Evolutionary conservation across 169 alveolate genomes (phyloP), one percentile per base, ranked within the genome.

Genomic region (Babesia bigemina): DNA sequence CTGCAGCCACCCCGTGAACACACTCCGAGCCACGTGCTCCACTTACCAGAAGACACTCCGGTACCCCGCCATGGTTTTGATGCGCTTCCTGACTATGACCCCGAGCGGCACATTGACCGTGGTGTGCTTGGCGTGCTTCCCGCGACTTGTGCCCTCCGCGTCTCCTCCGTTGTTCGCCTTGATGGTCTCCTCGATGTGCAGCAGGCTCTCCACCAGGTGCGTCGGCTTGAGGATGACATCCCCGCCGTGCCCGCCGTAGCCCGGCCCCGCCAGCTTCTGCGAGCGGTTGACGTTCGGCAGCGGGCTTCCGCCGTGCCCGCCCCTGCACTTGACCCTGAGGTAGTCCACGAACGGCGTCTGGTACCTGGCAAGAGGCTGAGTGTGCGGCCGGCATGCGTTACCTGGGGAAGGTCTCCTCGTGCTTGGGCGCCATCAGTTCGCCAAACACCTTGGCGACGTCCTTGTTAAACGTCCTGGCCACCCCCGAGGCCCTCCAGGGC

Each of bases 181-280:
- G 42, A 90, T 61, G n/a, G 62, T 69, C 28, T 84, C 86, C 66
- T 85, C 91, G 4, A 90, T 69, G 81, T 86, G 88, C 26, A 90
- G 86, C 55, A 90, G 86, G 53, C 85, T 90, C 24, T 76, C 83
- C 16, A 90, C 87, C 29, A 85, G 78, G 53, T 79, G 91, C 52
- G 91, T 83, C 44, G 92, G 71, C 69, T 84, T 86, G 21, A 90
- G 59, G 19, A 82, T 76, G 24, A 90, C 86, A 72, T 79, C 84
- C 17, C 94, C 94, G 4, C 94, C 94, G 57, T 90, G 94, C 22
- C 94, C 94, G 21, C 94, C 94, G 57, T 90, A 90, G 24, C 94
- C 94, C 57, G 91, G 92, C 9, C 94, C 94, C 36, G 82, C 75
- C 33, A 90, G 65, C 63, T 82, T 85, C 50, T 58, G 75, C 21